Conservation (phyloP, 495 filamentous ascomycete genomes). For the Aspergillus funiculosus region DNA sequence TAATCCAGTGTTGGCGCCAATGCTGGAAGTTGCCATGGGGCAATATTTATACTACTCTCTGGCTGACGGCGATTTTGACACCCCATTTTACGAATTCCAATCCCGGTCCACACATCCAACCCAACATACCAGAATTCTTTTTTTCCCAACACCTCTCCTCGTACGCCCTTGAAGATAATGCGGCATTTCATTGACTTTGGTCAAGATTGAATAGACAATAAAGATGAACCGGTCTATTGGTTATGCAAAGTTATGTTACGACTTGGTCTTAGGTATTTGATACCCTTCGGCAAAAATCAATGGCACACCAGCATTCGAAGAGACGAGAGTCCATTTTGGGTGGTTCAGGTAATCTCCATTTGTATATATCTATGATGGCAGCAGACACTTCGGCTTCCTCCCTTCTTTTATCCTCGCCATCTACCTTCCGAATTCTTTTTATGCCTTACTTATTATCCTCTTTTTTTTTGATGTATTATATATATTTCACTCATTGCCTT, state of each 20-base stretch:
- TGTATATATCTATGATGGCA: too few relatives aligned
- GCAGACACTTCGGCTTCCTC: too few relatives aligned
- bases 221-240: background rate
- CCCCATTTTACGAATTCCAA: too few relatives aligned
- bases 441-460: background rate
- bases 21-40: too few relatives aligned
- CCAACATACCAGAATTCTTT: too few relatives aligned
- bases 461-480: constrained; percentile 6
- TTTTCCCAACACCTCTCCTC: background rate
- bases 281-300: background rate
- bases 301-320: too few relatives aligned
- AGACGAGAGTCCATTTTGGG: background rate
- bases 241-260: background rate
- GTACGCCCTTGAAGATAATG: background rate
- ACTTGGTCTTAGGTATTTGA: background rate
- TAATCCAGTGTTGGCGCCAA: too few relatives aligned
- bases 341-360: constrained; percentile 7
- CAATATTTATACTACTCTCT: too few relatives aligned
- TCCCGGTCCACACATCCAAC: too few relatives aligned
- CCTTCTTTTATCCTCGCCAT: too few relatives aligned
- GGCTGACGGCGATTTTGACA: too few relatives aligned
- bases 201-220: background rate
- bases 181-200: background rate
- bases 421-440: background rate
- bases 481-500: background rate